These are phyloP conservation scores for Citrullus colocynthis DNA, from an alignment of 306 rosid species.

Conservation along the genomic window DNA sequence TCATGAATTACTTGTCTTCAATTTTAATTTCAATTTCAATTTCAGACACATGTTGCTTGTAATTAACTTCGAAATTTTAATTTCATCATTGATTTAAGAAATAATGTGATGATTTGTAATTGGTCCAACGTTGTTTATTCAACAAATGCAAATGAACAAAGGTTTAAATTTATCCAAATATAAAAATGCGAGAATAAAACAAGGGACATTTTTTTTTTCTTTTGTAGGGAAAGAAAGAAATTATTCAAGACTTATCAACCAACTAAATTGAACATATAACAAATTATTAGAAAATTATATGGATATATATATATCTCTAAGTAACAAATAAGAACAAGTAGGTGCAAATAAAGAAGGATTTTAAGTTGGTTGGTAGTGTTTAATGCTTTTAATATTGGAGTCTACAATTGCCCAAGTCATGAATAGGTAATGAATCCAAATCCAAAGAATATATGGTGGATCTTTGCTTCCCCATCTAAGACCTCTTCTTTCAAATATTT, in stretches of 20 bases:
- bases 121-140: no score
- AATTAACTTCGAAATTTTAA: no score
- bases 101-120: no score
- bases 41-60: no score
- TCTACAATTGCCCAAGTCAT: background rate
- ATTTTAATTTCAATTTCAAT: no score
- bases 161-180: background rate
- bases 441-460: conserved; percentile 2
- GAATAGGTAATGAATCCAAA: conserved; percentile 3
- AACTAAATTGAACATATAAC: background rate
- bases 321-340: background rate
- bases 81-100: no score
- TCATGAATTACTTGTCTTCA: no score
- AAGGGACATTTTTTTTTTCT: no score
- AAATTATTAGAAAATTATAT: background rate
- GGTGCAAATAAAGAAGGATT: background rate
- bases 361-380: background rate
- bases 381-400: background rate
- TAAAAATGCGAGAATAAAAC: background rate
- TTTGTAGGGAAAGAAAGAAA: background rate
- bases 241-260: background rate
- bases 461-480: background rate
- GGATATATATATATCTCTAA: background rate
- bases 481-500: background rate
- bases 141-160: no score